Conservation (phyloP, 805 yeast genomes). For the Zygoascus biomembranicola region DNA sequence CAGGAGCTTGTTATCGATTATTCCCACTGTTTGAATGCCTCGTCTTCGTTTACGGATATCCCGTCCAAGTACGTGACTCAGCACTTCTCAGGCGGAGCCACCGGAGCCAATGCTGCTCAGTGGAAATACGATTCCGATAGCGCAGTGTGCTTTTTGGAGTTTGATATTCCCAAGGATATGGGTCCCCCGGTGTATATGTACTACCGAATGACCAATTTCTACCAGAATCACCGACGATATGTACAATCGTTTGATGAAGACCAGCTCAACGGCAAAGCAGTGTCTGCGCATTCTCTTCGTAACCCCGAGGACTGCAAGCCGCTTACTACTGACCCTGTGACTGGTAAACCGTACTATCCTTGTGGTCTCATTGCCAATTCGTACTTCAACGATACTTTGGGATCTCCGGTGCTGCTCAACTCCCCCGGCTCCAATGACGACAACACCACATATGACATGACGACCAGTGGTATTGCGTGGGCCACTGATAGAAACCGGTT, state of each 20-base stretch:
- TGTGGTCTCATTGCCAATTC: constrained; percentile 96
- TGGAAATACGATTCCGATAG: constrained; percentile 49
- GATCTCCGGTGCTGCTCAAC: constrained; percentile 36
- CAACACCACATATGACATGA: constrained; percentile 32
- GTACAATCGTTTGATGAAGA: constrained; percentile 75
- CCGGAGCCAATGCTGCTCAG: constrained; percentile 46
- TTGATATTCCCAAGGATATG: constrained; percentile 63
- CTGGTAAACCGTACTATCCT: constrained; percentile 68
- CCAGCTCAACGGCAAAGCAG: constrained; percentile 74
- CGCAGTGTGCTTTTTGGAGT: constrained; percentile 55
- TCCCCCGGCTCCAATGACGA: constrained; percentile 24
- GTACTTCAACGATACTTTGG: constrained; percentile 78
- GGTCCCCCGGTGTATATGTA: constrained; percentile 66
- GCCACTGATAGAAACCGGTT: constrained; percentile 61
- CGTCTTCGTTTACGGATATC: constrained; percentile 38
- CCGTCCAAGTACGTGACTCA: constrained; percentile 49
- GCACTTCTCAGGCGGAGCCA: constrained; percentile 47
- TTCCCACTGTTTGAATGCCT: constrained; percentile 55
- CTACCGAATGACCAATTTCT: constrained; percentile 83
- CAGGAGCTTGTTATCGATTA: constrained; percentile 71
- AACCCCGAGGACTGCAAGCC: constrained; percentile 53
- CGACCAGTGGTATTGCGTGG: constrained; percentile 75
- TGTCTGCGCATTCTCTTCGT: constrained; percentile 41
- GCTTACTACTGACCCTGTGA: constrained; percentile 38
- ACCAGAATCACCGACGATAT: constrained; percentile 90